Evolutionary conservation across 1,284 basidiomycete genomes (phyloP).

Genomic region (Cryptococcus maquisensis): DNA sequence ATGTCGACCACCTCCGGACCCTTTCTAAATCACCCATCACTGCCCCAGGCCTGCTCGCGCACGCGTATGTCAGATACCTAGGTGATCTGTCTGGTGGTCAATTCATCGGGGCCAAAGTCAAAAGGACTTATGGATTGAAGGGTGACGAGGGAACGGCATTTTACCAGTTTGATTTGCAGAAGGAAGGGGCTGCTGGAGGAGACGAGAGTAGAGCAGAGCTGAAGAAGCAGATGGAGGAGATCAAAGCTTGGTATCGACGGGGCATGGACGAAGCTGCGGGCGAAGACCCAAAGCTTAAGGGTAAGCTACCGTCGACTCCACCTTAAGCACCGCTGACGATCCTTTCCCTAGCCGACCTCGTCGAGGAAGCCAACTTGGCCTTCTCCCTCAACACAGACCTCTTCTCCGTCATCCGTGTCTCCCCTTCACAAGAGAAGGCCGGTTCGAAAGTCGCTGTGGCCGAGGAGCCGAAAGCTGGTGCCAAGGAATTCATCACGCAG

Average conservation of each 20-base stretch:
- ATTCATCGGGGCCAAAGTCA: conserved; percentile 61
- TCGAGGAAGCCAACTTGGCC: conserved; percentile 63
- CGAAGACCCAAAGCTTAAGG: conserved; percentile 56
- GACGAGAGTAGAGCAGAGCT: conserved; percentile 27
- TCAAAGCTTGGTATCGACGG: conserved; percentile 71
- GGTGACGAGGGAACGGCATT: conserved; percentile 59
- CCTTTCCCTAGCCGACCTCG: conserved; percentile 49
- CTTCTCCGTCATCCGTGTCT: conserved; percentile 54
- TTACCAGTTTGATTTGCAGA: conserved; percentile 63
- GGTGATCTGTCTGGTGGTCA: conserved; percentile 81
- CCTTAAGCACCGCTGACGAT: neutral
- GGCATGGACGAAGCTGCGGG: conserved; percentile 65
- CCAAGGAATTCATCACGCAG: conserved; percentile 1
- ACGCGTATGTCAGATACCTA: conserved; percentile 79
- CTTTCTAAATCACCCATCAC: conserved; percentile 51
- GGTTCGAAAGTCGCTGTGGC: neutral
- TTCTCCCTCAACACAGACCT: conserved; percentile 66
- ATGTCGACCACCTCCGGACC: conserved; percentile 55
- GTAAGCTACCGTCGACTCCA: conserved; percentile 39
- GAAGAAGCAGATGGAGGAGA: conserved; percentile 56
- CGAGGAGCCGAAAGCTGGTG: neutral
- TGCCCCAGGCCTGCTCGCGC: conserved; percentile 64
- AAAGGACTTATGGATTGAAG: conserved; percentile 63
- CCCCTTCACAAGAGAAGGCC: conserved; percentile 1
- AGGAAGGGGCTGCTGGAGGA: conserved; percentile 52